A percentile compares a stretch with the other conserved stretches of the same genome.
Evolutionary conservation across 2,329 filamentous ascomycete species (phyloP).

Genomic region (Calycina herbarum): DNA sequence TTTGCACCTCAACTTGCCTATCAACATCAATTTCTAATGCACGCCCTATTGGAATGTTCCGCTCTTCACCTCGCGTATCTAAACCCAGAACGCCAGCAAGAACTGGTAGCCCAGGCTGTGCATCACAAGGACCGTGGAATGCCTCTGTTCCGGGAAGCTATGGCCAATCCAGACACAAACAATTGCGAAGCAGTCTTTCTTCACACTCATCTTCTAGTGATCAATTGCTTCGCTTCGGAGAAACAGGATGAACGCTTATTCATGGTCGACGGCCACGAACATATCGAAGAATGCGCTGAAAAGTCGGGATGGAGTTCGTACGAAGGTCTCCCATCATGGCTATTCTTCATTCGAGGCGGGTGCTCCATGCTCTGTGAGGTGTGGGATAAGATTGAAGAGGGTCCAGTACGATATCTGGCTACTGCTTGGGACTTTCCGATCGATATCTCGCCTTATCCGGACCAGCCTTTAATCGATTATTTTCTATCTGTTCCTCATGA

Average conservation of each 20-base stretch:
- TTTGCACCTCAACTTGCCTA: slow-evolving; percentile 40
- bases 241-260: slow-evolving; percentile 24
- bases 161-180: slow-evolving; percentile 13
- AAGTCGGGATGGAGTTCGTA: too few relatives aligned
- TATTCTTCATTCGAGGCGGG: slow-evolving; percentile 24
- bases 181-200: slow-evolving; percentile 23
- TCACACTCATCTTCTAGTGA: slow-evolving; percentile 24
- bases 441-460: slow-evolving; percentile 4
- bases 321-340: slow-evolving; percentile 22
- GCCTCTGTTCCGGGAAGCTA: slow-evolving; percentile 20
- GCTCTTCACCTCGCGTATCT: slow-evolving; percentile 18
- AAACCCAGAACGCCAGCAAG: slow-evolving; percentile 7
- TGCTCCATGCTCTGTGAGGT: slow-evolving; percentile 24
- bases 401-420: slow-evolving; percentile 18
- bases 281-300: background rate
- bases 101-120: slow-evolving; percentile 18
- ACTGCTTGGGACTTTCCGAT: slow-evolving; percentile 21
- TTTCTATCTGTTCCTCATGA: slow-evolving; percentile 12
- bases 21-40: slow-evolving; percentile 40
- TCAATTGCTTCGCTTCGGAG: slow-evolving; percentile 25
- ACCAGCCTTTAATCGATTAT: slow-evolving; percentile 7
- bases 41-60: slow-evolving; percentile 41
- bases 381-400: slow-evolving; percentile 20
- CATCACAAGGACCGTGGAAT: slow-evolving; percentile 21
- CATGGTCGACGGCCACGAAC: slow-evolving; percentile 8